Percentiles rank a stretch among this genome's conserved stretches.
phyloP scores from a whole-genome alignment of 805 yeast species.

The Starmerella scarabaei region DNA sequence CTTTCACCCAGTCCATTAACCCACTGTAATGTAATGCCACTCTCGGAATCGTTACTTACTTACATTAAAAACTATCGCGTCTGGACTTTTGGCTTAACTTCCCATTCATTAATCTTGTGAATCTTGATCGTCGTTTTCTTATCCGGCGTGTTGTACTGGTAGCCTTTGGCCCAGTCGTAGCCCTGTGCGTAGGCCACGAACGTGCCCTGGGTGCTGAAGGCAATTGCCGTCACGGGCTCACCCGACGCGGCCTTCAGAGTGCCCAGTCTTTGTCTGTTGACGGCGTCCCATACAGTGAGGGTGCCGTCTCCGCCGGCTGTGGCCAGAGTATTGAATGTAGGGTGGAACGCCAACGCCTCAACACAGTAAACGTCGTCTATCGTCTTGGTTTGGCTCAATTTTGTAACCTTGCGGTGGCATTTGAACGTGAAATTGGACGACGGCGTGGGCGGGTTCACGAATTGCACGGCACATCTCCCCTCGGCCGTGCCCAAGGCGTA shows the following conservation, averaged over 20 bases:
- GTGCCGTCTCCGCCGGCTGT: conserved; percentile 95
- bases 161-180: conserved; percentile 88
- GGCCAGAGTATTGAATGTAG: conserved; percentile 75
- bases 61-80: background rate
- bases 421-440: conserved; percentile 68
- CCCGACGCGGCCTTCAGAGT: conserved; percentile 28
- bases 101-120: conserved; percentile 77
- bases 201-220: conserved; percentile 70
- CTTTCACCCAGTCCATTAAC: too few relatives aligned
- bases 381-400: conserved; percentile 35
- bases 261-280: conserved; percentile 73
- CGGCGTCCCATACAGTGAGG: conserved; percentile 92
- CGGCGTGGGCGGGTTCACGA: conserved; percentile 62
- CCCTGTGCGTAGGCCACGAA: conserved; percentile 84
- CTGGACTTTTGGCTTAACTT: conserved; percentile 39
- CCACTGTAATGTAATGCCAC: too few relatives aligned
- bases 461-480: conserved; percentile 91
- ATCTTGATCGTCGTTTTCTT: conserved; percentile 64
- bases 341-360: conserved; percentile 75
- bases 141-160: conserved; percentile 60
- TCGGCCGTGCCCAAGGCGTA: conserved; percentile 87
- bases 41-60: too few relatives aligned
- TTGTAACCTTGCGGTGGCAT: conserved; percentile 63
- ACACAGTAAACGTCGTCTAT: conserved; percentile 67
- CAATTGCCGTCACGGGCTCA: conserved; percentile 54